A percentile compares a stretch with the other conserved stretches of the same genome.
Conservation (phyloP, 2,329 filamentous ascomycete genomes). For the Allantophomopsis lycopodina region DNA sequence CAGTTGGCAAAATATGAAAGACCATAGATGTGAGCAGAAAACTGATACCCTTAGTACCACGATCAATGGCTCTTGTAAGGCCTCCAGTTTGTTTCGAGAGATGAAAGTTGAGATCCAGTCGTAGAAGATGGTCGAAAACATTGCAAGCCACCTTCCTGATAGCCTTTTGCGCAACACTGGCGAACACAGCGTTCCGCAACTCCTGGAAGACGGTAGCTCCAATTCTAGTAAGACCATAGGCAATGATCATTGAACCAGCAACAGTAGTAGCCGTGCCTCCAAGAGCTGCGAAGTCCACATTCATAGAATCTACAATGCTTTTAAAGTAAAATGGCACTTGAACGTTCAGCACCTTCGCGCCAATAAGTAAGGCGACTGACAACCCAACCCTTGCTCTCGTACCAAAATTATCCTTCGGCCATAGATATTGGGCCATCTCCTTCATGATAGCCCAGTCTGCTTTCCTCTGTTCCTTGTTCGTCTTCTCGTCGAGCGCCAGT, state of each 20-base stretch:
- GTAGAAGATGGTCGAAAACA: constrained; percentile 82
- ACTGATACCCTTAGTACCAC: constrained; percentile 96
- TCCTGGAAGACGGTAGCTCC: constrained; percentile 87
- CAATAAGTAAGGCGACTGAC: constrained; percentile 71
- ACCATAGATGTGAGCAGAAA: constrained; percentile 97
- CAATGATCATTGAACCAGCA: constrained; percentile 84
- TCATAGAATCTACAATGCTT: constrained; percentile 94
- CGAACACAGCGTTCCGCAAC: constrained; percentile 89
- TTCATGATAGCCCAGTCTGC: constrained; percentile 98
- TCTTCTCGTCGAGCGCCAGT: constrained; percentile 51
- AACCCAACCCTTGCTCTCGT: constrained; percentile 77
- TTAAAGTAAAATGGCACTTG: constrained; percentile 99
- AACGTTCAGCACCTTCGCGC: constrained; percentile 91
- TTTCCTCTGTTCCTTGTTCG: constrained; percentile 78
- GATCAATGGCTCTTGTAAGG: constrained; percentile 83
- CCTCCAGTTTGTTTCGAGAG: constrained; percentile 90
- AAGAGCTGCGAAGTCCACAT: constrained; percentile 74
- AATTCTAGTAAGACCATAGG: constrained; percentile 80
- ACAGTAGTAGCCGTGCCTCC: constrained; percentile 85
- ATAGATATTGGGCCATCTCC: constrained; percentile 92
- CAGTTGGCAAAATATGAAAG: constrained; percentile 89
- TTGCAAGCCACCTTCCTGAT: constrained; percentile 84
- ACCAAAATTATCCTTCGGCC: constrained; percentile 78
- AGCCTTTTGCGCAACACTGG: constrained; percentile 91
- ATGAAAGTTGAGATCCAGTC: constrained; percentile 86